A percentile compares a stretch with the other conserved stretches of the same genome.
Conservation (phyloP, 345 rosid genomes). For the Acer campestre region DNA sequence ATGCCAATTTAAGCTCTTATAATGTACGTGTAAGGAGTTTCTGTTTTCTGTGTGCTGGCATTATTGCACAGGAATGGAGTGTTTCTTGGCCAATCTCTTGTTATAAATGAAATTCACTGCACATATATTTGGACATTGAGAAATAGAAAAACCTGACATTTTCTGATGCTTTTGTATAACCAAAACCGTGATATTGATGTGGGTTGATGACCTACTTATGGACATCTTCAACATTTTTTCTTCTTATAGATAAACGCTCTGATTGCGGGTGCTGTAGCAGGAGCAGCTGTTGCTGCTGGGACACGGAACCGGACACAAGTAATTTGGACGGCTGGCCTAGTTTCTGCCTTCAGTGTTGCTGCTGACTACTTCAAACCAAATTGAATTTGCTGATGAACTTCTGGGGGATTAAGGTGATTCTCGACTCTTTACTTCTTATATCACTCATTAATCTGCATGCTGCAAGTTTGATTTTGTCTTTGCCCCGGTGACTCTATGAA, state of each 20-base stretch:
- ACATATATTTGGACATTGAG: neutral
- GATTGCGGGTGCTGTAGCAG: slow-evolving; percentile 78
- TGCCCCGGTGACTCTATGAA: neutral
- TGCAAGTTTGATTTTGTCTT: neutral
- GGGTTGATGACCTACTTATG: slow-evolving; percentile 3
- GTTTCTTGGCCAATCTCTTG: neutral
- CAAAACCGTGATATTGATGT: neutral
- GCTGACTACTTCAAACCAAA: slow-evolving; percentile 62
- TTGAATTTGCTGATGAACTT: slow-evolving; percentile 25
- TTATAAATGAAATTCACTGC: neutral
- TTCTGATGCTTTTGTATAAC: neutral
- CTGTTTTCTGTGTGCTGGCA: neutral
- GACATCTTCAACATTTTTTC: slow-evolving; percentile 8
- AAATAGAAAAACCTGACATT: neutral
- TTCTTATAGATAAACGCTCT: slow-evolving; percentile 65
- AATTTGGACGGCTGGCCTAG: slow-evolving; percentile 56
- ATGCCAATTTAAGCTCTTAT: neutral
- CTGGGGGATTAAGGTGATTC: slow-evolving; percentile 22
- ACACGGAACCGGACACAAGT: slow-evolving; percentile 66
- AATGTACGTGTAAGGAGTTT: neutral
- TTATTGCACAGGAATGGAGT: neutral
- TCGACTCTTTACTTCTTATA: neutral
- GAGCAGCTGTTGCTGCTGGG: slow-evolving; percentile 69
- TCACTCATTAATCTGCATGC: neutral
- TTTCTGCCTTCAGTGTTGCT: slow-evolving; percentile 65